These are phyloP conservation scores for Colletotrichum falcatum DNA, from an alignment of 2,329 filamentous ascomycete genomes.

Conservation along the genomic window DNA sequence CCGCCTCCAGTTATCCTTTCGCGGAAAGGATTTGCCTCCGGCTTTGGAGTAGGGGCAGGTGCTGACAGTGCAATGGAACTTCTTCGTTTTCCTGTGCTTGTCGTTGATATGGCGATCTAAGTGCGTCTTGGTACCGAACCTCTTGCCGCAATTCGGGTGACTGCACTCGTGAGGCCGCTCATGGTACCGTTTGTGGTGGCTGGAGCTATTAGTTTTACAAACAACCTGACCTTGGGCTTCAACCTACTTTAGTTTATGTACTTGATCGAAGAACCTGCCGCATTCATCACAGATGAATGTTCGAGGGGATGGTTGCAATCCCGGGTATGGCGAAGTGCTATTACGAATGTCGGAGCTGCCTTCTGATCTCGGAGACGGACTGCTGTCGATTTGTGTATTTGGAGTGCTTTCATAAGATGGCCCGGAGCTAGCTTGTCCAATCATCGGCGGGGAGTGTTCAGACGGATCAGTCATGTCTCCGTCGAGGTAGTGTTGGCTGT, in stretches of 20 bases:
- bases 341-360: constrained; percentile 52
- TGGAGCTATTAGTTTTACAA: constrained; percentile 46
- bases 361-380: constrained; percentile 55
- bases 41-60: constrained; percentile 67
- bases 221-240: background rate
- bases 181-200: constrained; percentile 71
- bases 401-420: constrained; percentile 59
- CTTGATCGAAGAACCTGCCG: constrained; percentile 64
- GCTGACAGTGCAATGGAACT: constrained; percentile 67
- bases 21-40: constrained; percentile 69
- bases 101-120: constrained; percentile 73
- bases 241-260: constrained; percentile 69
- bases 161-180: constrained; percentile 69
- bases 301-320: constrained; percentile 44
- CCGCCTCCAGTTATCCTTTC: constrained; percentile 73
- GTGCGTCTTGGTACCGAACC: constrained; percentile 72
- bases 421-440: constrained; percentile 54
- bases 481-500: constrained; percentile 39
- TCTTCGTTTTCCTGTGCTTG: constrained; percentile 69
- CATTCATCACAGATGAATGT: constrained; percentile 57
- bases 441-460: constrained; percentile 57
- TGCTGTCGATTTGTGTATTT: constrained; percentile 57
- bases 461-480: constrained; percentile 49
- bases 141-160: constrained; percentile 64
- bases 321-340: constrained; percentile 50